Evolutionary conservation across 2,329 filamentous ascomycete genomes (phyloP), one percentile per base, ranked within the genome.

Genomic region (Lachnellula willkommii): DNA sequence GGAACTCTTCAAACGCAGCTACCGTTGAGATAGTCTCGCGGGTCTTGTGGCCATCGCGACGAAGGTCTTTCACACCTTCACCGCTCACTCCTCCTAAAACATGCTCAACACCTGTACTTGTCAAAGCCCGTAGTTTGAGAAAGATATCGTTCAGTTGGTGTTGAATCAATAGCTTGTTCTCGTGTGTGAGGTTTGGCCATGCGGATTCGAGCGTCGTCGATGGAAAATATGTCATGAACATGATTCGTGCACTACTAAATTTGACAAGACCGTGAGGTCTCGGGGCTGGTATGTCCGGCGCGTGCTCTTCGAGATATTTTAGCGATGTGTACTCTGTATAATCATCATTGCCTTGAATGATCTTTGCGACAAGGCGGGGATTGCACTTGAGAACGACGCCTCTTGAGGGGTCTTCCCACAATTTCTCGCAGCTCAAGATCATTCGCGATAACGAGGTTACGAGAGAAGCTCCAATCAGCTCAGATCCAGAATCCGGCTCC

Each of bases 341-440:
- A 42, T 57, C 40, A 15, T 47, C n/a, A 43, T 55, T 55, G 6
- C 48, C 55, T 11, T 37, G 6, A 20, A 60, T 46, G 24, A 60
- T 50, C 49, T 60, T 60, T 22, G 50, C 58, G 20, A 20, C 36
- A 40, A 58, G 40, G 11, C 53, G 22, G 3, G 49, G 49, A 47
- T 53, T 60, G 45, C 52, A 58, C n/a, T 53, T 57, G 9, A 60
- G 52, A 24, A 60, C 57, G n/a, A 47, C 46, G 24, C 55, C 55
- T 26, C 47, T 52, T 35, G 35, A 20, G 8, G 28, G 20, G 43
- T 14, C 14, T 52, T 60, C 48, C 55, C 55, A 60, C 35, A 60
- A 22, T 40, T 42, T 58, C 32, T 57, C 55, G 7, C 40, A 57
- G 4, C 28, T 39, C 39, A 45, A 28, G 9, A 59, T 54, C 54